These are phyloP conservation scores for Saccharomycopsis olivae DNA, from an alignment of 805 yeast genomes.

Conservation along the genomic window DNA sequence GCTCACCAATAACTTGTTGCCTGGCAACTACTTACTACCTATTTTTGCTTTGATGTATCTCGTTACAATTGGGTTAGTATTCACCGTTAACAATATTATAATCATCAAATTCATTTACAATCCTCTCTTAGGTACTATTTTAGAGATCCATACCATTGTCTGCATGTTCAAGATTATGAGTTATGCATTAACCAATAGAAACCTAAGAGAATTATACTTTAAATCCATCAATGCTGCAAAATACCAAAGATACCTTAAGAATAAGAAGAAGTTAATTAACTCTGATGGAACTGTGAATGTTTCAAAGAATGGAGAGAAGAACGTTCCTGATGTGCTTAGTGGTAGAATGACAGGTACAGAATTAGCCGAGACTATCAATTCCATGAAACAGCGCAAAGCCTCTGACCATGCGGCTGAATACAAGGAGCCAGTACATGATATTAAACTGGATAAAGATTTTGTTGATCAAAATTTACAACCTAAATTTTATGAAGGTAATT, in stretches of 20 bases:
- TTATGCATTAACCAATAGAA: constrained; percentile 34
- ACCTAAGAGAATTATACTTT: constrained; percentile 28
- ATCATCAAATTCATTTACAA: constrained; percentile 28
- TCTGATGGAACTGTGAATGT: constrained; percentile 16
- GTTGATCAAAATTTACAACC: constrained; percentile 23
- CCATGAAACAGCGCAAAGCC: constrained; percentile 10
- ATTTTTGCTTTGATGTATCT: constrained; percentile 25
- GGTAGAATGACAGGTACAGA: constrained; percentile 7
- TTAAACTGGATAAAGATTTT: constrained; percentile 1
- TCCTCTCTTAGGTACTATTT: constrained; percentile 33
- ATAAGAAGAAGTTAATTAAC: constrained; percentile 6
- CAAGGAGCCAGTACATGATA: background rate
- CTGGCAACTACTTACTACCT: constrained; percentile 22
- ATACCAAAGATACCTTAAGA: constrained; percentile 11
- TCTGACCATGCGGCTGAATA: constrained; percentile 3
- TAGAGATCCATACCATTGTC: constrained; percentile 31
- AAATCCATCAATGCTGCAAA: constrained; percentile 16
- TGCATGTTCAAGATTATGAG: constrained; percentile 32
- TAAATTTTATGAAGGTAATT: constrained; percentile 23
- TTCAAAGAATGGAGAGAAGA: constrained; percentile 5
- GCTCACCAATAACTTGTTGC: constrained; percentile 14
- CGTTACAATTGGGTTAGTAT: constrained; percentile 22
- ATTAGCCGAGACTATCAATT: constrained; percentile 10
- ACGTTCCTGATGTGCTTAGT: background rate
- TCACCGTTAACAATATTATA: constrained; percentile 23